Base-by-base conservation (phyloP, 768 basidiomycete genomes). In the Megacollybia marginata region DNA sequence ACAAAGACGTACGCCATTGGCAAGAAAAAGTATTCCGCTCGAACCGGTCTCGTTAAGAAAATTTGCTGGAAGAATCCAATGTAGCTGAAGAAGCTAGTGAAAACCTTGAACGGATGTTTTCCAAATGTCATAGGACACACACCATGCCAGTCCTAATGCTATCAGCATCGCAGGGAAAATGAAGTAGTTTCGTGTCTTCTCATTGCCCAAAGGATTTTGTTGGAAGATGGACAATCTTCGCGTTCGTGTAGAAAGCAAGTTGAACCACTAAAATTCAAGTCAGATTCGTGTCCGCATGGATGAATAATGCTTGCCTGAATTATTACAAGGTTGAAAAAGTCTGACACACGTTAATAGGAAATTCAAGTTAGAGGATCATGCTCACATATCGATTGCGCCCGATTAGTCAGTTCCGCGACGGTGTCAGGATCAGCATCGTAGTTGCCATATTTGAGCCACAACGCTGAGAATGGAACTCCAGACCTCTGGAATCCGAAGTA, bases 151-250 rank as follows among this genome's bases (percentile, higher is more conserved):
- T 18, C 13, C 18, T 18, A 40, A 40, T 5, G 38, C 38, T 13
- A 40, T 40, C 3, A 18, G 15, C 38, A 40, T 40, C 13, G 38
- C 38, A 15, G 38, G 38, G 38, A 40, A 74, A 59, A 58, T 69
- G 73, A 28, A 65, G 53, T n/a, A n/a, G 51, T 79, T 78, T n/a
- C 64, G 55, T 10, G 65, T 57, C 33, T 31, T 31, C 1, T 52
- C 44, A 1, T 55, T 49, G 10, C 56, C 55, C 1, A 55, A 49
- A 1, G 81, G 80, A 35, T 75, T 75, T 35, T 78, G 75, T 53
- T 79, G 74, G 64, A 83, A 69, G 33, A 82, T 69, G 19, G 75
- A 74, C 16, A 79, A 69, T 13, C 69, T 69, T 19, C 82, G 72
- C 9, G 77, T 76, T 18, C 82, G 74, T 0, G 78, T 76, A 0